Conservation (phyloP, 2,329 filamentous ascomycete species). For the Atkinsonella hypoxylon region DNA sequence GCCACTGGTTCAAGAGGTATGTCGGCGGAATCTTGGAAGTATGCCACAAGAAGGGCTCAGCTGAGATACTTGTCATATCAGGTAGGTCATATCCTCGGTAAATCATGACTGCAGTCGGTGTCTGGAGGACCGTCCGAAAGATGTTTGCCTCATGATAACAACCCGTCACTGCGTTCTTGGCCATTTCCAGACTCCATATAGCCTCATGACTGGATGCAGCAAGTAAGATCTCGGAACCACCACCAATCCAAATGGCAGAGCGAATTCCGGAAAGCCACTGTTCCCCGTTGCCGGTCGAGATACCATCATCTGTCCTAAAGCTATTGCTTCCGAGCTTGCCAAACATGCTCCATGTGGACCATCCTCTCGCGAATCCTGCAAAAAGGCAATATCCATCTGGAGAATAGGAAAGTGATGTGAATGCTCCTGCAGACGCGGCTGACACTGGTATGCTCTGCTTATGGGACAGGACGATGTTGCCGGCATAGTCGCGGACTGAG, state of each 20-base stretch:
- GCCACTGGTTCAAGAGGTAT: constrained; percentile 89
- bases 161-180: constrained; percentile 81
- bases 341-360: constrained; percentile 96
- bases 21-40: constrained; percentile 72
- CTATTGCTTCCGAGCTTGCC: constrained; percentile 80
- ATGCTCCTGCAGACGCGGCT: constrained; percentile 49
- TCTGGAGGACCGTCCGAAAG: constrained; percentile 78
- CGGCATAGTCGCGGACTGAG: constrained; percentile 81
- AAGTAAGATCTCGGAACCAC: constrained; percentile 75
- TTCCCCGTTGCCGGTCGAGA: constrained; percentile 60
- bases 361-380: constrained; percentile 82
- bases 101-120: constrained; percentile 76
- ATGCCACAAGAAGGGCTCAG: constrained; percentile 91
- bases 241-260: constrained; percentile 75
- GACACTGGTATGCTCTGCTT: constrained; percentile 60
- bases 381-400: constrained; percentile 95
- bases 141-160: constrained; percentile 89
- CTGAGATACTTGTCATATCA: constrained; percentile 81
- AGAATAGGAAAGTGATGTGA: constrained; percentile 74
- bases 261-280: constrained; percentile 72
- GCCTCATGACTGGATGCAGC: constrained; percentile 59
- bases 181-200: constrained; percentile 83
- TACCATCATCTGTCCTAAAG: constrained; percentile 56
- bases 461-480: constrained; percentile 84
- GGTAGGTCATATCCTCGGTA: constrained; percentile 89